phyloP scores from a whole-genome alignment of 306 rosid genomes.

The Fagus sylvatica region DNA sequence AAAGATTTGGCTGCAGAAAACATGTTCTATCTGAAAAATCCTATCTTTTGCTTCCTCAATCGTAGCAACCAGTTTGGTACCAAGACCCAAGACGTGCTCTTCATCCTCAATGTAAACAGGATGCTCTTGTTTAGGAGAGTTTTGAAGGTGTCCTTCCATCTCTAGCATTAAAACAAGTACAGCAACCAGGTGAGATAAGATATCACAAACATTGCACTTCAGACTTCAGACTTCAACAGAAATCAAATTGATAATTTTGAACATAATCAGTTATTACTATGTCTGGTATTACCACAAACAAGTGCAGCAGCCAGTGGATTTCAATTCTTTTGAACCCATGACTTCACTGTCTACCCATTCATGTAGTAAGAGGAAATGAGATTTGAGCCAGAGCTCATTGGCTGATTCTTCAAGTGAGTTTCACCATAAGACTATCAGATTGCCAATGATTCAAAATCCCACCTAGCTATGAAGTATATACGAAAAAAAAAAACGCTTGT shows the following conservation, averaged over 20 bases:
- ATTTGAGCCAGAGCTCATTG: too few relatives aligned
- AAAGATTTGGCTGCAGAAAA: slow-evolving; percentile 60
- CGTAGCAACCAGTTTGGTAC: slow-evolving; percentile 78
- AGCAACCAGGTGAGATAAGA: not conserved
- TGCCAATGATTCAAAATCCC: not conserved
- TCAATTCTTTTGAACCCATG: too few relatives aligned
- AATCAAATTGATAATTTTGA: not conserved
- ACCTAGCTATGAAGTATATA: not conserved
- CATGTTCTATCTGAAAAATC: slow-evolving; percentile 68
- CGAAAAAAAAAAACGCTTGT: not conserved
- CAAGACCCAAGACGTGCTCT: slow-evolving; percentile 50
- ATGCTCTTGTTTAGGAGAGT: slow-evolving; percentile 29
- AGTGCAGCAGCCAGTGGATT: not conserved
- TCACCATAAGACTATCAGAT: not conserved
- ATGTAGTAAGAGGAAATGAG: too few relatives aligned
- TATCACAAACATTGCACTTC: not conserved
- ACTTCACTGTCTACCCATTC: too few relatives aligned
- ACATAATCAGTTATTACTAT: not conserved
- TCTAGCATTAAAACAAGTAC: not conserved
- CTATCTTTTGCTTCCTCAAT: slow-evolving; percentile 79
- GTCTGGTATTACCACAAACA: not conserved
- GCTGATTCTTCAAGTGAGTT: not conserved
- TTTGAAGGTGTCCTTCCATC: slow-evolving; percentile 38
- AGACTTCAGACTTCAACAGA: too few relatives aligned
- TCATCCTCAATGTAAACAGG: slow-evolving; percentile 36